Conservation (phyloP, 495 filamentous ascomycete species). For the Aspergillus taichungensis region DNA sequence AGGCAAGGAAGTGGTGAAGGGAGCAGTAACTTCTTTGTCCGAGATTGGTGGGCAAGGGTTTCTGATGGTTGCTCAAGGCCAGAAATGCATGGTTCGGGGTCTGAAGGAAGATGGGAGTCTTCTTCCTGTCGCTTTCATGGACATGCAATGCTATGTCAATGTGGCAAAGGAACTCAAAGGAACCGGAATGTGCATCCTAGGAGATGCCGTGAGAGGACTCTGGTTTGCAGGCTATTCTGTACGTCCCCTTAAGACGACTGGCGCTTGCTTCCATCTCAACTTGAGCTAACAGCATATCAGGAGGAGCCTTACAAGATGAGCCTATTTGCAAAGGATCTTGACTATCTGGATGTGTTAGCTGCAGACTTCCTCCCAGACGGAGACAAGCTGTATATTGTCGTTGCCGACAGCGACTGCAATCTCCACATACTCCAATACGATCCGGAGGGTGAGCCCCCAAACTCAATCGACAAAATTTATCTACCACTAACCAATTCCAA, state of each 20-base stretch:
- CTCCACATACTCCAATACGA: slow-evolving; percentile 88
- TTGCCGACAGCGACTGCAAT: slow-evolving; percentile 76
- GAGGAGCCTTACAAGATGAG: slow-evolving; percentile 93
- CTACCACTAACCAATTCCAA: slow-evolving; percentile 23
- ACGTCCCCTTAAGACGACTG: slow-evolving; percentile 10
- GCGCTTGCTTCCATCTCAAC: neutral
- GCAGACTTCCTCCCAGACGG: slow-evolving; percentile 87
- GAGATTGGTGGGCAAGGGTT: slow-evolving; percentile 88
- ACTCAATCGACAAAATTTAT: neutral
- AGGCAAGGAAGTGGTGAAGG: slow-evolving; percentile 82
- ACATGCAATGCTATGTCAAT: slow-evolving; percentile 88
- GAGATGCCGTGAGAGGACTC: slow-evolving; percentile 83
- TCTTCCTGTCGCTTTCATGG: slow-evolving; percentile 93
- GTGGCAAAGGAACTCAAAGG: slow-evolving; percentile 70
- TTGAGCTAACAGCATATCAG: slow-evolving; percentile 17
- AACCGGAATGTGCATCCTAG: slow-evolving; percentile 75
- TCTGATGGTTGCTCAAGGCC: slow-evolving; percentile 84
- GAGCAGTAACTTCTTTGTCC: slow-evolving; percentile 83
- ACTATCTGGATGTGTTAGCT: slow-evolving; percentile 65
- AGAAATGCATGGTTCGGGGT: slow-evolving; percentile 94
- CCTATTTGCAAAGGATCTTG: slow-evolving; percentile 79
- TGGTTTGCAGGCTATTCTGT: slow-evolving; percentile 93
- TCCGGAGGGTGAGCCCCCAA: slow-evolving; percentile 59
- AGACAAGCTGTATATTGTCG: slow-evolving; percentile 70
- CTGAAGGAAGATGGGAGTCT: slow-evolving; percentile 89